Conservation (phyloP, 169 alveolate genomes). For the Hammondia hammondi region DNA sequence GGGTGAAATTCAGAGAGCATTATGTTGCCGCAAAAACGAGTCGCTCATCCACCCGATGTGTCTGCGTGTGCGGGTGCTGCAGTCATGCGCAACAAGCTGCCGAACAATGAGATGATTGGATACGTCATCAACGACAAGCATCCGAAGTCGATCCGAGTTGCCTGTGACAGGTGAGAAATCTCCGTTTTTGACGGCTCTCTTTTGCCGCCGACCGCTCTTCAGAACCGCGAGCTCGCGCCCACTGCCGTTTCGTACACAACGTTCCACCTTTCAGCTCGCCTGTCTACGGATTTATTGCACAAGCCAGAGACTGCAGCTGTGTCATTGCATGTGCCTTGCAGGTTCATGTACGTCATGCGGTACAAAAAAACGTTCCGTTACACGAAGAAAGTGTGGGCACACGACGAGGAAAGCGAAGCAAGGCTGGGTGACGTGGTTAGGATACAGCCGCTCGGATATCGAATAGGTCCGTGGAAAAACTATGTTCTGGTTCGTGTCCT, state of each 20-base stretch:
- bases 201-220: neutral
- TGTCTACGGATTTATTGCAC: neutral
- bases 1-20: too few species aligned
- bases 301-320: neutral
- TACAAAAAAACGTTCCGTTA: constrained; percentile 89
- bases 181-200: neutral
- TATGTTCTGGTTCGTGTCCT: constrained; percentile 60
- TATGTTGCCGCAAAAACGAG: too few species aligned
- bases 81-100: constrained; percentile 86
- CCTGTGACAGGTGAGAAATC: constrained; percentile 84
- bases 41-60: too few species aligned
- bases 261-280: neutral
- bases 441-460: constrained; percentile 91
- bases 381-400: constrained; percentile 90
- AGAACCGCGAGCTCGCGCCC: neutral
- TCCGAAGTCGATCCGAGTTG: constrained; percentile 90
- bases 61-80: neutral
- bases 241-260: neutral
- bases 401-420: constrained; percentile 88
- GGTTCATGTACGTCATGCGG: constrained; percentile 91
- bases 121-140: constrained; percentile 92
- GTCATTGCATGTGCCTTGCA: constrained; percentile 35
- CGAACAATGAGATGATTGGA: constrained; percentile 89
- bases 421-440: constrained; percentile 90
- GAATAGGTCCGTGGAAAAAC: constrained; percentile 77